Percentiles rank a stretch among this genome's conserved stretches.
phyloP scores from a whole-genome alignment of 805 yeast species.

The Torulaspora microellipsoides region DNA sequence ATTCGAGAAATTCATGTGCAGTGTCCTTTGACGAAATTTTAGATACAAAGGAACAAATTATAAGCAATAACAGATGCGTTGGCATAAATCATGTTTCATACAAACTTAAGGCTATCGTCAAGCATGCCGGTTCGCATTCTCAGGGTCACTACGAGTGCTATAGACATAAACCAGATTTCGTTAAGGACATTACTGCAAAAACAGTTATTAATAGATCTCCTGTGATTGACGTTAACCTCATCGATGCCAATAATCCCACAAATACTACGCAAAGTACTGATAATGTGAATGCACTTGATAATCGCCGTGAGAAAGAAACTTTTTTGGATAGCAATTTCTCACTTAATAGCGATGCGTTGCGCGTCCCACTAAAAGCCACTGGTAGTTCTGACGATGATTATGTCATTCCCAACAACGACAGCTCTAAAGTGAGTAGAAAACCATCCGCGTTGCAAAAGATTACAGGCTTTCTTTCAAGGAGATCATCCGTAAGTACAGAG shows the following conservation, averaged over 20 bases:
- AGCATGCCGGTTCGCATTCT: conserved; percentile 85
- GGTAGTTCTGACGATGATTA: conserved; percentile 15
- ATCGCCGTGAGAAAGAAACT: not conserved
- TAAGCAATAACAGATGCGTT: conserved; percentile 17
- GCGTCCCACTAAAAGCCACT: conserved; percentile 7
- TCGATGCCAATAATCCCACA: not conserved
- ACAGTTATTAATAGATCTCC: conserved; percentile 33
- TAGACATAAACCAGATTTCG: conserved; percentile 62
- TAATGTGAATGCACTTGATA: not conserved
- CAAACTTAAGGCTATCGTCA: conserved; percentile 62
- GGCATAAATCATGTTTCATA: conserved; percentile 41
- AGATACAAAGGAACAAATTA: conserved; percentile 41
- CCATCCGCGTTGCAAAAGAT: conserved; percentile 19
- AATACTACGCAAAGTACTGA: not conserved
- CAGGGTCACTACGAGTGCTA: conserved; percentile 91
- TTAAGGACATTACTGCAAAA: conserved; percentile 27
- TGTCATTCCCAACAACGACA: conserved; percentile 12
- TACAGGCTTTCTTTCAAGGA: conserved; percentile 22
- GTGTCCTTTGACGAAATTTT: conserved; percentile 62
- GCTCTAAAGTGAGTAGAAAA: conserved; percentile 15
- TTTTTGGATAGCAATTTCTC: conserved; percentile 1
- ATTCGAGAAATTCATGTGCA: conserved; percentile 70
- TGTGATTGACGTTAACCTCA: conserved; percentile 17
- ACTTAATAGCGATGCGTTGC: conserved; percentile 5
- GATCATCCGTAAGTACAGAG: conserved; percentile 13